Evolutionary conservation across 176 grass and related monocot genomes (phyloP), one percentile per base, ranked within the genome.

Genomic region (Avena insularis): DNA sequence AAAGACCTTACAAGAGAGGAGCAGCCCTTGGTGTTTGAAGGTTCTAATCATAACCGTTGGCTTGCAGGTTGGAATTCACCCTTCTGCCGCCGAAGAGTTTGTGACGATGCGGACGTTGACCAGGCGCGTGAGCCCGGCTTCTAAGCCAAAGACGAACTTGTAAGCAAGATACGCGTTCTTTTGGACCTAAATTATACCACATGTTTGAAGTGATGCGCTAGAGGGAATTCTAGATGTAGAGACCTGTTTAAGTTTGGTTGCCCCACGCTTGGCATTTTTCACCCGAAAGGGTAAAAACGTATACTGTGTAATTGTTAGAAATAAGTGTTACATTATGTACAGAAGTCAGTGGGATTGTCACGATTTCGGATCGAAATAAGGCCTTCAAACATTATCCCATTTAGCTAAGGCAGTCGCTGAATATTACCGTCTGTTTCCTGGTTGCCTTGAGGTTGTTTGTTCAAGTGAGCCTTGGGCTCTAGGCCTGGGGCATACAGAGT

Each of bases 31-130:
- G 20, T 35, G 12, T 72, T 74, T 57, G 1, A 0, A 49, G 38
- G 33, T 74, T 27, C 12, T 81, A 68, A 84, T 15, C 9, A 4
- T 68, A 15, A 17, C 20, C 16, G n/a, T 79, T 87, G 60, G 20
- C 27, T 80, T 80, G 77, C 90, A 98, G 97, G 97, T 98, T 10
- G 97, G 97, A 49, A 96, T 98, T 53, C 97, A 98, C 85, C 97
- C 97, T 31, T 96, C 92, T 10, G 90, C 97, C 3, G 94, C 97
- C 51, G 97, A 98, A 71, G 97, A 98, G 62, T 96, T 98, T 25
- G 97, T 96, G 74, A 98, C 93, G 0, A 98, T 98, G 96, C 83
- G 96, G 31, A 91, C 88, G 5, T 13, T 89, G 55, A 96, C 90
- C 19, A 96, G 94, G 90, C 92, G 92, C 1, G 62, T 91, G 43